phyloP scores from a whole-genome alignment of 768 basidiomycete genomes.

The Candolleomyces aberdarensis region DNA sequence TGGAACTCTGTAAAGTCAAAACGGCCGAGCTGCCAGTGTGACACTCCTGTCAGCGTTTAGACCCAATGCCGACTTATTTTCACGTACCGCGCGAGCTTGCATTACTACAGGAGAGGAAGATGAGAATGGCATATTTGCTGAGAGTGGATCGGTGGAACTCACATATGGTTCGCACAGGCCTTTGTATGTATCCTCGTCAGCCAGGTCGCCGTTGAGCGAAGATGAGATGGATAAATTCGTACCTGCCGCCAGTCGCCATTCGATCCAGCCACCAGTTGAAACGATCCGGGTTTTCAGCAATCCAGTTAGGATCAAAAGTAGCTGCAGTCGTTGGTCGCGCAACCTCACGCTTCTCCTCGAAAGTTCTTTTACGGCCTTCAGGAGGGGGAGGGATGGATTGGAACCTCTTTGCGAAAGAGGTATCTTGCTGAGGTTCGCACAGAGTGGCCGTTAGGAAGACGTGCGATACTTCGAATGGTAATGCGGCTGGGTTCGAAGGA shows the following conservation, averaged over 20 bases:
- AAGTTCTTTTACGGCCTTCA: conserved; percentile 8
- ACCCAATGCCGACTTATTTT: background rate
- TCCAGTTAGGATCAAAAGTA: conserved; percentile 10
- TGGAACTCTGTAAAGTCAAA: conserved; percentile 29
- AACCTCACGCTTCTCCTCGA: conserved; percentile 10
- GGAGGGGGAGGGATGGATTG: background rate
- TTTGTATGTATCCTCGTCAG: background rate
- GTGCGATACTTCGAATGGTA: conserved; percentile 40
- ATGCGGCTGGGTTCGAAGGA: conserved; percentile 25
- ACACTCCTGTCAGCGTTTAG: background rate
- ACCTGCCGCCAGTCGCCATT: conserved; percentile 9
- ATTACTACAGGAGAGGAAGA: conserved; percentile 3
- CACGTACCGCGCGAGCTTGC: conserved; percentile 13
- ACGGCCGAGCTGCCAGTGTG: conserved; percentile 21
- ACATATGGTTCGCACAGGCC: conserved; percentile 11
- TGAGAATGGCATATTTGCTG: background rate
- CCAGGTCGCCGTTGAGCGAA: background rate
- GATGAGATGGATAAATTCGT: background rate
- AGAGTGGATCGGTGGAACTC: background rate
- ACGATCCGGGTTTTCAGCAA: conserved; percentile 9
- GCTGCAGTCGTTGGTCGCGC: conserved; percentile 8
- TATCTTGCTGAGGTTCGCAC: conserved; percentile 20
- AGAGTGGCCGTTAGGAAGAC: conserved; percentile 37
- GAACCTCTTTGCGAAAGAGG: conserved; percentile 1
- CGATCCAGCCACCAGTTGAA: conserved; percentile 10